These are phyloP conservation scores for Dianthus caryophyllus DNA, from an alignment of 148 eudicot species.

Conservation along the genomic window DNA sequence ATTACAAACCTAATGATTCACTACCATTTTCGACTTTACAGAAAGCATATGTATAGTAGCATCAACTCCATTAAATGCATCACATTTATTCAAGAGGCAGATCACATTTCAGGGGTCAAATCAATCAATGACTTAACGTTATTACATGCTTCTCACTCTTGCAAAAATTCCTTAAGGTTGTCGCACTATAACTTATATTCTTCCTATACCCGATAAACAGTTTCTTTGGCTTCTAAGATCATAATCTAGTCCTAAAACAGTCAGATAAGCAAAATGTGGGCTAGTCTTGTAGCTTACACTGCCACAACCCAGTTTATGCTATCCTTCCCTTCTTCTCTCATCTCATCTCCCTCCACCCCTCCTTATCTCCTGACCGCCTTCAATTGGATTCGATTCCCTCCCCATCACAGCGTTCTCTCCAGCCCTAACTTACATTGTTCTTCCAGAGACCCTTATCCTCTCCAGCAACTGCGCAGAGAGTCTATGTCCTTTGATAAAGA, in stretches of 20 bases:
- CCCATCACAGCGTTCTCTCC: neutral
- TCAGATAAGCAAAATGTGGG: too few relatives aligned
- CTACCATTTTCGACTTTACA: neutral
- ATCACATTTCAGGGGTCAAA: neutral
- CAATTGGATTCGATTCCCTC: neutral
- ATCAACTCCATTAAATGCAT: too few relatives aligned
- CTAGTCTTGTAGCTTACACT: neutral
- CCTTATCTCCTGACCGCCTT: neutral
- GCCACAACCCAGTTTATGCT: neutral
- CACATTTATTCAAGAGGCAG: neutral
- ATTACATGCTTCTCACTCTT: neutral
- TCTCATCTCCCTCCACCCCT: neutral
- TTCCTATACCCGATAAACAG: neutral
- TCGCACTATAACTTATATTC: neutral
- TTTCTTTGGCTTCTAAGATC: neutral
- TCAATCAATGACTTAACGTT: too few relatives aligned
- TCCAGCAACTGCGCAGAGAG: neutral
- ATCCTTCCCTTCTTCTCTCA: neutral
- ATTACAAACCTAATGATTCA: neutral
- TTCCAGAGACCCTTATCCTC: neutral
- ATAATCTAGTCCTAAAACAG: neutral
- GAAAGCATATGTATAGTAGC: too few relatives aligned
- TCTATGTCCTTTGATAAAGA: neutral
- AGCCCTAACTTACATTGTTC: neutral
- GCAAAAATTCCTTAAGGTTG: neutral